These are phyloP conservation scores for Candida argentea DNA, from an alignment of 805 yeast species.

Conservation along the genomic window DNA sequence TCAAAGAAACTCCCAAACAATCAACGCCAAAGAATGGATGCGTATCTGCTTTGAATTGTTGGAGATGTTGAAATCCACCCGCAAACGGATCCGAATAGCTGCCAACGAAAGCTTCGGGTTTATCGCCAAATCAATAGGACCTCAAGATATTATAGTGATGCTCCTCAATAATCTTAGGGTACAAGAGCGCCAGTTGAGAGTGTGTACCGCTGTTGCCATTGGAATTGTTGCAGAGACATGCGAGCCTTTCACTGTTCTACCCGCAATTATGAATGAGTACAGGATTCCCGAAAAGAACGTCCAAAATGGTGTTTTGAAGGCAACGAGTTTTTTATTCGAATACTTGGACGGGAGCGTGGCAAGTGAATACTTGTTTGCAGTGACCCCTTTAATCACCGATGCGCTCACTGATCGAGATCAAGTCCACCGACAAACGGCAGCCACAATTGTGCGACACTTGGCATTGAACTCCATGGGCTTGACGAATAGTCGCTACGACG, in stretches of 20 bases:
- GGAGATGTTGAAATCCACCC: slow-evolving; percentile 78
- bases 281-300: slow-evolving; percentile 86
- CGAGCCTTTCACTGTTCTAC: slow-evolving; percentile 85
- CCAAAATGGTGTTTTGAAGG: slow-evolving; percentile 90
- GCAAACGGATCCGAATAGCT: slow-evolving; percentile 65
- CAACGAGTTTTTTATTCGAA: slow-evolving; percentile 85
- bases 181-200: slow-evolving; percentile 93
- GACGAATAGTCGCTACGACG: slow-evolving; percentile 53
- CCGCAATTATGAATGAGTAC: slow-evolving; percentile 93
- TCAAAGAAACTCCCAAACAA: slow-evolving; percentile 64
- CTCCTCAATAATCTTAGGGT: slow-evolving; percentile 75
- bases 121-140: slow-evolving; percentile 89
- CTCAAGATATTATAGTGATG: slow-evolving; percentile 85
- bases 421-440: slow-evolving; percentile 93
- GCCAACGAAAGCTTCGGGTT: slow-evolving; percentile 89
- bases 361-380: slow-evolving; percentile 71
- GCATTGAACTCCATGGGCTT: slow-evolving; percentile 69
- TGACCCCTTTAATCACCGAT: slow-evolving; percentile 73
- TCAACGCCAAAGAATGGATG: slow-evolving; percentile 96
- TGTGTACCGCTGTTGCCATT: slow-evolving; percentile 95
- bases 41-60: slow-evolving; percentile 83
- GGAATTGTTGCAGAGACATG: slow-evolving; percentile 94
- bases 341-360: slow-evolving; percentile 72
- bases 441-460: slow-evolving; percentile 74
- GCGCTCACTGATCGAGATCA: slow-evolving; percentile 85